Evolutionary conservation across 108 stramenopile species (phyloP).

Genomic region (Hondaea fermentalgiana): DNA sequence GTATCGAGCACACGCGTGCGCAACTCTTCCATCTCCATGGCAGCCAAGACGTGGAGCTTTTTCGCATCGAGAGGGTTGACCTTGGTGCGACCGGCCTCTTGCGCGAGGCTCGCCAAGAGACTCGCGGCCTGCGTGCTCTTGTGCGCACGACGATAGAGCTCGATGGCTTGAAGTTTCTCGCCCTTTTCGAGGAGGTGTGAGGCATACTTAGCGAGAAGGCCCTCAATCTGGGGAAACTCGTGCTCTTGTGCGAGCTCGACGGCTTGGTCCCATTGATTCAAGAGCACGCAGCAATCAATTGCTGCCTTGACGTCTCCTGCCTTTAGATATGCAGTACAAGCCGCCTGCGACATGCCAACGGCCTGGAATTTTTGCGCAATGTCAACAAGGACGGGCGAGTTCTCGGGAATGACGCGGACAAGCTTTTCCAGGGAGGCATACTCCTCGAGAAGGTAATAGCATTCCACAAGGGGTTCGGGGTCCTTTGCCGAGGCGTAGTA

Average conservation of each 20-base stretch:
- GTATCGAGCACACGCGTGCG: conserved; percentile 31
- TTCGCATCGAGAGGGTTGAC: conserved; percentile 46
- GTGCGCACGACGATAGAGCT: conserved; percentile 51
- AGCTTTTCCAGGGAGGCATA: conserved; percentile 35
- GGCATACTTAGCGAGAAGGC: conserved; percentile 41
- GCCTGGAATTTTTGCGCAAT: conserved; percentile 42
- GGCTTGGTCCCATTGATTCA: conserved; percentile 53
- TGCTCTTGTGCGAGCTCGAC: conserved; percentile 47
- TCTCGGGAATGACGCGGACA: conserved; percentile 32
- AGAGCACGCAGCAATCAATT: conserved; percentile 48
- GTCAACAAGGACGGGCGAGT: conserved; percentile 29
- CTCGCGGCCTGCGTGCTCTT: conserved; percentile 49
- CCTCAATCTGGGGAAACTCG: conserved; percentile 57
- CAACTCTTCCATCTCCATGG: conserved; percentile 52
- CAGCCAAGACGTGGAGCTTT: conserved; percentile 56
- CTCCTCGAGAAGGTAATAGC: conserved; percentile 45
- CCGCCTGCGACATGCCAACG: conserved; percentile 37
- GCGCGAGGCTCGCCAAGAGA: conserved; percentile 44
- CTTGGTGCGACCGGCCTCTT: conserved; percentile 31
- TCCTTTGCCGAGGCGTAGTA: conserved; percentile 40
- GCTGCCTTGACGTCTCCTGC: conserved; percentile 43
- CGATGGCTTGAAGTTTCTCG: conserved; percentile 43
- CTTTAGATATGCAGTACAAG: conserved; percentile 36
- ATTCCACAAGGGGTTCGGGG: conserved; percentile 31
- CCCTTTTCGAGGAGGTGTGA: conserved; percentile 30